A percentile compares a stretch with the other conserved stretches of the same genome.
Evolutionary conservation across 1,284 basidiomycete species (phyloP).

Genomic region (Puccinia triticina): DNA sequence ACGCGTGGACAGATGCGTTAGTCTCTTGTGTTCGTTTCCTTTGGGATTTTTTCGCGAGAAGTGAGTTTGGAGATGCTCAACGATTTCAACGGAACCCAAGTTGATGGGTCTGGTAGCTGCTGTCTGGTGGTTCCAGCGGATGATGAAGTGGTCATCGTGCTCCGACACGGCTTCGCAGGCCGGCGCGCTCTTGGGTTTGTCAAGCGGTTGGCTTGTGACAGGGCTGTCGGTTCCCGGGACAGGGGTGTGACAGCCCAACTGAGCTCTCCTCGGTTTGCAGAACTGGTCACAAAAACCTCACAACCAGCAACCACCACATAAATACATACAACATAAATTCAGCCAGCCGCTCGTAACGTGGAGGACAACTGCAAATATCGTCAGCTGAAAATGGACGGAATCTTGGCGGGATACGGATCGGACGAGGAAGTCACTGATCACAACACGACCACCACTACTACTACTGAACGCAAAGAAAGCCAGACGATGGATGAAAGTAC

Average conservation of each 20-base stretch:
- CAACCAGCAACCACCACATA: no score
- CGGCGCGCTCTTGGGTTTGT: no score
- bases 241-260: no score
- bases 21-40: not conserved
- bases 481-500: not conserved
- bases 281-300: no score
- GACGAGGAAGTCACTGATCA: conserved; percentile 47
- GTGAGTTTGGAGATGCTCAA: not conserved
- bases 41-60: not conserved
- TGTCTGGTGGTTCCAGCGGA: not conserved
- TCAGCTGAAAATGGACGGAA: conserved; percentile 19
- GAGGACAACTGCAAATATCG: not conserved
- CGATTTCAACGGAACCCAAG: conserved; percentile 1
- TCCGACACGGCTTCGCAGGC: no score
- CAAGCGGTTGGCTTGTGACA: no score
- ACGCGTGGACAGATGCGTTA: not conserved
- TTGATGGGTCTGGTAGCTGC: not conserved
- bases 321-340: no score
- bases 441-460: not conserved
- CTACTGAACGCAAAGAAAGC: not conserved
- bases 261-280: no score
- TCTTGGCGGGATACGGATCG: conserved; percentile 48
- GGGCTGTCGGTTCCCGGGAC: not conserved
- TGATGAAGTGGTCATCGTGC: not conserved
- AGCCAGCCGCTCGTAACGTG: no score